Base-by-base conservation (phyloP, 2,329 filamentous ascomycete species). In the Orbilia oligospora region DNA sequence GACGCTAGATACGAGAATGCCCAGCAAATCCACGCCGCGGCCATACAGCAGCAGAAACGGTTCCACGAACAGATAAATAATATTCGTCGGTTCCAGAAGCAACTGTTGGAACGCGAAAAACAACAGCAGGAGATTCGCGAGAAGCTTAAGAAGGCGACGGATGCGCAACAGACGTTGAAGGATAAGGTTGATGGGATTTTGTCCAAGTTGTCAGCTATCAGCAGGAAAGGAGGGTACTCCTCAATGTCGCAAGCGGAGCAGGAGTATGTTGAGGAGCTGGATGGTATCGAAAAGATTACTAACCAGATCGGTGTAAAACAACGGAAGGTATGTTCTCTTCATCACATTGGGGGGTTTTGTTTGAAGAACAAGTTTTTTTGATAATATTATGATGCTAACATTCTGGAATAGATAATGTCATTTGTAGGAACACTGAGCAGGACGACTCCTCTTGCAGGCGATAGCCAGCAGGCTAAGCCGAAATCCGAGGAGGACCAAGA, bases 171-270 rank as follows among this genome's bases (percentile, higher is more conserved):
- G 46, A 55, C 20, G 33, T 51, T 78, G 24, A 78, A 72, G 9
- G 63, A 64, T 12, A 69, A 61, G 1, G 75, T 78, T 18, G 75
- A 78, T 36, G 55, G 53, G 5, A 66, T 78, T 36, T 44, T 78
- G 20, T 71, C 68, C 1, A 78, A 78, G 48, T 20, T 78, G 53
- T 67, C 75, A 20, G 68, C 68, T 14, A 69, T 78, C 14, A 72
- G 63, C 12, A 78, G 51, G 64, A 65, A 72, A 53, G 75, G 63
- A 56, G 75, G 75, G 8, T 78, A 68, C 46, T 69, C 75, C 14
- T 69, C 64, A 14, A 72, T 78, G 64, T 78, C 75, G n/a, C 75
- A 72, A n/a, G 75, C 68, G 22, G 75, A 78, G 27, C 75, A 78
- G 64, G 75, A 78, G 18, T 78, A 72, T 33, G 68, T 69, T 8